A percentile compares a stretch with the other conserved stretches of the same genome.
Conservation (phyloP, 2,329 filamentous ascomycete genomes). For the Beauveria bassiana region DNA sequence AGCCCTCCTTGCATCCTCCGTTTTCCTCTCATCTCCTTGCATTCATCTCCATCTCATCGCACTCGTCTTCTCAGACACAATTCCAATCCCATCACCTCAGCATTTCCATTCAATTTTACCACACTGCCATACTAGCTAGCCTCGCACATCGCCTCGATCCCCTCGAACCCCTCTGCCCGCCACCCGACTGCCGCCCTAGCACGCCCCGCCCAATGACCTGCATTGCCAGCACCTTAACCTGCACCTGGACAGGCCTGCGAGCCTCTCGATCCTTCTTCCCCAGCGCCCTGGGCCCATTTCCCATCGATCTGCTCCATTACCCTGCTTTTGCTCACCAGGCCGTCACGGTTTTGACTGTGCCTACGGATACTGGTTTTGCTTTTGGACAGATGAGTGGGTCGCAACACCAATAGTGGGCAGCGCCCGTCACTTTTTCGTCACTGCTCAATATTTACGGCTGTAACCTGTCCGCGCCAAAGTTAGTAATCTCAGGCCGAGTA, state of each 20-base stretch:
- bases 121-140: no score
- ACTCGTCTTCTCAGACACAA: not conserved
- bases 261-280: not conserved
- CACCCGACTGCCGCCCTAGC: no score
- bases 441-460: not conserved
- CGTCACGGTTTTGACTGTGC: no score
- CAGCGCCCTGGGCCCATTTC: not conserved
- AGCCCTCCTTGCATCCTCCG: not conserved
- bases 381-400: not conserved
- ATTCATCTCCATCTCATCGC: not conserved
- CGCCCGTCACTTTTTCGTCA: slow-evolving; percentile 4
- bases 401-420: not conserved
- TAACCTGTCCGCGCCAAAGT: not conserved
- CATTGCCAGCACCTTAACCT: no score
- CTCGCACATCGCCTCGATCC: no score
- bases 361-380: not conserved
- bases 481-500: not conserved
- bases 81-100: not conserved
- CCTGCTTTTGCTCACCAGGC: not conserved
- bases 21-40: not conserved
- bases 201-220: no score
- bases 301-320: not conserved
- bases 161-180: no score
- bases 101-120: no score
- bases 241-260: not conserved